Percentiles rank a stretch among this genome's conserved stretches.
These are phyloP conservation scores for Geotrichum carabidarum DNA, from an alignment of 1,139 yeast genomes.

Conservation along the genomic window DNA sequence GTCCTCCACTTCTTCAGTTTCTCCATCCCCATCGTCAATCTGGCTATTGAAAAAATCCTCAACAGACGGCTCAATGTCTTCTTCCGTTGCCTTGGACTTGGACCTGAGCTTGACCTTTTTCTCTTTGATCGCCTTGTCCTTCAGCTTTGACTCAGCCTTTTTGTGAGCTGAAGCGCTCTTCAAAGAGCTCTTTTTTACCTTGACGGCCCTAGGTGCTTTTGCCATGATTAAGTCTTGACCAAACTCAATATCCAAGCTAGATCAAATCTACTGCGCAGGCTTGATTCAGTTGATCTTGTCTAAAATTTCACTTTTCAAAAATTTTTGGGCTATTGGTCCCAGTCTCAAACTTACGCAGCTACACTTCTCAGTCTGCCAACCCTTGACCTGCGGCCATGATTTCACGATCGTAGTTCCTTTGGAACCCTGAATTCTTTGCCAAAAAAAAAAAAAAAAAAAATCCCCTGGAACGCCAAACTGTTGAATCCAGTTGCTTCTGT, in stretches of 20 bases:
- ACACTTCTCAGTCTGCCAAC: not conserved
- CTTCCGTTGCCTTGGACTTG: not conserved
- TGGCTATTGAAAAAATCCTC: constrained; percentile 18
- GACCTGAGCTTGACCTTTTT: constrained; percentile 1
- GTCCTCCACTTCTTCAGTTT: not conserved
- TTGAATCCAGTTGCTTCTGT: too few relatives aligned
- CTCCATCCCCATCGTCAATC: constrained; percentile 2
- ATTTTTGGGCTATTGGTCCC: constrained; percentile 12
- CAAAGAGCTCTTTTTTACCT: constrained; percentile 89
- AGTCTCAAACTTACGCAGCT: constrained; percentile 8
- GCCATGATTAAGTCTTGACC: constrained; percentile 25
- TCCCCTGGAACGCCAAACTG: not conserved
- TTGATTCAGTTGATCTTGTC: not conserved
- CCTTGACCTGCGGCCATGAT: constrained; percentile 5
- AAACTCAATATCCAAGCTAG: not conserved
- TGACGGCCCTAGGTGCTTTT: constrained; percentile 67
- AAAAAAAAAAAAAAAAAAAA: not conserved
- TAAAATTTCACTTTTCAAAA: constrained; percentile 4
- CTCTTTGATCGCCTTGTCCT: constrained; percentile 43
- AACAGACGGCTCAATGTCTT: constrained; percentile 7
- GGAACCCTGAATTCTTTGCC: not conserved
- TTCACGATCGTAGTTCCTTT: not conserved
- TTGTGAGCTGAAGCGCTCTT: constrained; percentile 82
- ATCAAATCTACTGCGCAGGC: not conserved
- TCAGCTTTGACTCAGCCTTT: constrained; percentile 71